These are phyloP conservation scores for Carex arenaria DNA, from an alignment of 202 grass and related monocot genomes.

Conservation along the genomic window DNA sequence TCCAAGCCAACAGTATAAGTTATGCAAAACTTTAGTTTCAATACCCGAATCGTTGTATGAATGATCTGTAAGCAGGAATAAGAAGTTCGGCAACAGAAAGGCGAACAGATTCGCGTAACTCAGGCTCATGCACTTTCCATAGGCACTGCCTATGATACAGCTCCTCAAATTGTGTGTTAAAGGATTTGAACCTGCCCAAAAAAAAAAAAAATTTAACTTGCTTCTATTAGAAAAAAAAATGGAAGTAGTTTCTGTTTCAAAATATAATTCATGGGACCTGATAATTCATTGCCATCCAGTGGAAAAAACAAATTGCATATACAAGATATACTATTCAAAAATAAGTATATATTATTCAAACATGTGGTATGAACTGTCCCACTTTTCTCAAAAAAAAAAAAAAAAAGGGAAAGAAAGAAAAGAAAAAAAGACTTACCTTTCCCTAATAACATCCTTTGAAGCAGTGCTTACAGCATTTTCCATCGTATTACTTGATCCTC, in stretches of 20 bases:
- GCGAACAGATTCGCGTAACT: constrained; percentile 60
- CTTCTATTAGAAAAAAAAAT: neutral
- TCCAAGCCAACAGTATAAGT: neutral
- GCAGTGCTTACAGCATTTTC: constrained; percentile 60
- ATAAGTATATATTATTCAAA: neutral
- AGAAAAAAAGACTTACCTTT: constrained; percentile 42
- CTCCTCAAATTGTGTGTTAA: constrained; percentile 76
- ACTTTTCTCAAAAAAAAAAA: neutral
- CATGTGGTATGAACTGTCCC: neutral
- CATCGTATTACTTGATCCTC: constrained; percentile 37
- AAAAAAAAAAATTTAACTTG: neutral
- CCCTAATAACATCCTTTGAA: constrained; percentile 61
- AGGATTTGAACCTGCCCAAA: constrained; percentile 69
- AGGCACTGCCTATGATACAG: constrained; percentile 76
- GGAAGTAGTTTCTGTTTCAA: neutral
- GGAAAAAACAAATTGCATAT: neutral
- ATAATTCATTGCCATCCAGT: neutral
- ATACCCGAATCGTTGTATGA: constrained; percentile 80
- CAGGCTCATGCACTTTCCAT: constrained; percentile 85
- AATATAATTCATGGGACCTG: neutral
- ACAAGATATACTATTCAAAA: neutral
- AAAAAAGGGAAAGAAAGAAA: neutral
- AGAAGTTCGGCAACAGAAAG: constrained; percentile 85
- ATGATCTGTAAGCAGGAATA: constrained; percentile 80
- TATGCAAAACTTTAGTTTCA: neutral